Base-by-base conservation (phyloP, 1,139 yeast genomes). In the Diutina mesorugosa region DNA sequence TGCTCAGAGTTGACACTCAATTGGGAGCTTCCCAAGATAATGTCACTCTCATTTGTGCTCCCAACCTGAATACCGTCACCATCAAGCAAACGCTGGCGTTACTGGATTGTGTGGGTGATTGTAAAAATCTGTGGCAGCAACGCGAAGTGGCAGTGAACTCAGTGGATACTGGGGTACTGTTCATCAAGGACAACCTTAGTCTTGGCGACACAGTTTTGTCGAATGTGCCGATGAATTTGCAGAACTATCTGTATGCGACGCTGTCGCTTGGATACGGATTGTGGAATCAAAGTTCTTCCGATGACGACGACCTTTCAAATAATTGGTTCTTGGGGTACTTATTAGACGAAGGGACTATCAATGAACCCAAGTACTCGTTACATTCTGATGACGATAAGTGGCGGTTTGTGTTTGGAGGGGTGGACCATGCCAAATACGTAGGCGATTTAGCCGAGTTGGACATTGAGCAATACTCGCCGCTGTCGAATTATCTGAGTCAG, bases 211-310 rank as follows among this genome's bases (percentile, higher is more conserved):
- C 45, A 7, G 7, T 4, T 7, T 32, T 50, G 6, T 12, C 32
- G 14, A 12, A 50, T 7, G 45, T 50, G 14, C 28, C 28, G 26
- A 18, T 50, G 28, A 50, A 21, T 16, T 29, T 28, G 14, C 41
- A 50, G 32, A 32, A 50, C 28, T n/a, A 32, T 50, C n/a, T 38
- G 14, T 50, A 50, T 16, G 41, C 18, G 7, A n/a, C 32, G 14
- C 53, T 50, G 53, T 32, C 53, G 12, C 32, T 50, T 32, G 53
- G 53, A 3, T 50, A 50, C 18, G 53, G 53, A 14, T 50, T 50
- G 29, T 50, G 53, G 53, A 50, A 50, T 16, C 45, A 16, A 18
- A 30, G 28, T n/a, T 14, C 26, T 32, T n/a, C 32, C 12, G 28
- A 8, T 16, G 16, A 38, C 7, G 18, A 21, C 10, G 53, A 30